phyloP scores from a whole-genome alignment of 768 basidiomycete genomes.

The Mycena galericulata region DNA sequence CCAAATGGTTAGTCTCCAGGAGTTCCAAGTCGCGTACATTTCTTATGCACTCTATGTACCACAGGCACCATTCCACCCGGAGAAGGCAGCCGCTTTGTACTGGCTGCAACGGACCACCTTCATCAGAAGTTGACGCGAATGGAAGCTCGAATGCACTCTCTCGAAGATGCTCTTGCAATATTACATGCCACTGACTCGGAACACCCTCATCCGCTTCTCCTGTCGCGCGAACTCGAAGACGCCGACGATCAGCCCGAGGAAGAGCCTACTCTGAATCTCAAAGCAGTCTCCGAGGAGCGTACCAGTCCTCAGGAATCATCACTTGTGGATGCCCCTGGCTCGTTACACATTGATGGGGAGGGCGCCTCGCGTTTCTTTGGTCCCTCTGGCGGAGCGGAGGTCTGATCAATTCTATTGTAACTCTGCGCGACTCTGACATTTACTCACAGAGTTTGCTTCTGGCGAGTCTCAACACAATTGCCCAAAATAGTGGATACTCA shows the following conservation, averaged over 20 bases:
- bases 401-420: slow-evolving; percentile 34
- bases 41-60: slow-evolving; percentile 9
- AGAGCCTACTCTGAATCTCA: slow-evolving; percentile 40
- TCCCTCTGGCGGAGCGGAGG: slow-evolving; percentile 63
- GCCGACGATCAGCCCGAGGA: slow-evolving; percentile 43
- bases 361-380: slow-evolving; percentile 59
- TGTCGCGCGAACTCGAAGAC: slow-evolving; percentile 40
- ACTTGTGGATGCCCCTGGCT: slow-evolving; percentile 54
- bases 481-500: not conserved
- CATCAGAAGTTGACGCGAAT: slow-evolving; percentile 58
- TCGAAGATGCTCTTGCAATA: slow-evolving; percentile 68
- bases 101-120: slow-evolving; percentile 65
- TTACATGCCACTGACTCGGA: slow-evolving; percentile 53
- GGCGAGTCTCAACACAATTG: slow-evolving; percentile 44
- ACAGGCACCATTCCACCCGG: slow-evolving; percentile 67
- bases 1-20: slow-evolving; percentile 58
- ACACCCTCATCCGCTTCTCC: slow-evolving; percentile 57
- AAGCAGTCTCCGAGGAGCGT: slow-evolving; percentile 42
- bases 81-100: slow-evolving; percentile 67
- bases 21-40: not conserved
- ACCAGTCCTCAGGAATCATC: slow-evolving; percentile 35
- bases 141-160: slow-evolving; percentile 63
- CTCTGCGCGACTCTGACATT: not conserved
- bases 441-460: slow-evolving; percentile 54
- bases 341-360: slow-evolving; percentile 57